Conservation (phyloP, 805 yeast species). For the Metschnikowia reukaufii region DNA sequence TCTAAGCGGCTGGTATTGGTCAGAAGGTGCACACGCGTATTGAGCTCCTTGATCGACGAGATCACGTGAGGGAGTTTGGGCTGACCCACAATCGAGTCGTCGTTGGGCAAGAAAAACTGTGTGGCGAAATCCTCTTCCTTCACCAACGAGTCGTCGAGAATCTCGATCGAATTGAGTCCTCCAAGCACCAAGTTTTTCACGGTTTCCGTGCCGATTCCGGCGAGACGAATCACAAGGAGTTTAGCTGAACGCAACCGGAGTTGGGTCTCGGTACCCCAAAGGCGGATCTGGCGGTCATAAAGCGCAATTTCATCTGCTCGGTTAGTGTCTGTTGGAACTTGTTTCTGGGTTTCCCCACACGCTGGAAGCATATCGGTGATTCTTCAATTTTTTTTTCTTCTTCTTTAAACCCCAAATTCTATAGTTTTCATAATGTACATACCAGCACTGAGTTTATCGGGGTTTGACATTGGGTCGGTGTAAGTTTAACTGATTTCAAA, state of each 20-base stretch:
- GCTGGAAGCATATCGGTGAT: too few species aligned
- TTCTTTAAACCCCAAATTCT: background rate
- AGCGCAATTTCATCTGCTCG: conserved; percentile 75
- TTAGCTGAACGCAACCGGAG: conserved; percentile 68
- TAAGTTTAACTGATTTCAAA: too few species aligned
- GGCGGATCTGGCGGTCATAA: conserved; percentile 90
- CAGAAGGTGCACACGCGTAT: conserved; percentile 69
- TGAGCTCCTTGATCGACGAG: conserved; percentile 64
- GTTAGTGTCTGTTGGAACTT: conserved; percentile 2
- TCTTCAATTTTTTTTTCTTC: background rate
- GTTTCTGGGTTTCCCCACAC: too few species aligned
- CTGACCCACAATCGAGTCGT: conserved; percentile 54
- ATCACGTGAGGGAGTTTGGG: conserved; percentile 55
- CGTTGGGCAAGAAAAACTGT: conserved; percentile 68
- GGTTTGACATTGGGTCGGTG: conserved; percentile 3
- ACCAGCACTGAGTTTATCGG: conserved; percentile 23
- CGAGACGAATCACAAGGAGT: conserved; percentile 67
- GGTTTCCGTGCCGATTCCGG: conserved; percentile 79
- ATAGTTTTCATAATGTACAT: conserved; percentile 10
- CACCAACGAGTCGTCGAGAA: conserved; percentile 59
- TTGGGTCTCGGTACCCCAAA: conserved; percentile 97
- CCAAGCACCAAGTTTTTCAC: conserved; percentile 84
- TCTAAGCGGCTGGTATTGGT: conserved; percentile 33
- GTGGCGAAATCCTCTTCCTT: conserved; percentile 63
- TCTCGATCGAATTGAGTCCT: conserved; percentile 78